Base-by-base conservation (phyloP, 805 yeast genomes). In the Lipomyces chichibuensis region DNA sequence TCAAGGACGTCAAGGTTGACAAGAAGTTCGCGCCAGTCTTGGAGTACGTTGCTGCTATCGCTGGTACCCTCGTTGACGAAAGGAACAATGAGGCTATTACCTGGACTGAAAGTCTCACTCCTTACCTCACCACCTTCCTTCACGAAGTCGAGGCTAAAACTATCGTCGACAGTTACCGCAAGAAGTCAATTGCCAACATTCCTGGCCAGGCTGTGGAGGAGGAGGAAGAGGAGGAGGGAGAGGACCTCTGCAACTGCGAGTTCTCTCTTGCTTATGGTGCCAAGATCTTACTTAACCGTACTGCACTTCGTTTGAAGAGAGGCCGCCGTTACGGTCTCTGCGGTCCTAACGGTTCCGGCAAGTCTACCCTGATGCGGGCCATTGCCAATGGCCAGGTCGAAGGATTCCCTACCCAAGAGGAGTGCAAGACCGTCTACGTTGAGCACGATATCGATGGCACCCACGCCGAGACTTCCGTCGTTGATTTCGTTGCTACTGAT, bases 321-420 rank as follows among this genome's bases (percentile, higher is more conserved):
- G 95, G 90, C 85, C 93, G 98, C 86, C 91, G 99, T 87, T 95
- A 95, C 83, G 99, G 99, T 94, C 85, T 89, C 78, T 90, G 95
- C 86, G 98, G 98, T 85, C 98, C 98, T 81, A 93, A 93, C 85
- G 98, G 98, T 91, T 97, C 98, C 81, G 98, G 98, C 90, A 94
- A 94, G 84, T 94, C 98, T 75, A 94, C 98, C 75, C 88, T 93
- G 82, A 93, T 95, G 96, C 89, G 96, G 85, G 96, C 97, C 76
- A 88, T 91, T 83, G 97, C 97, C 75, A 91, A 92, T 85, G 97
- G 97, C 82, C 97, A 91, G 87, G 98, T 95, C 80, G 98, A 95
- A 81, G 98, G 98, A 83, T 95, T 95, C 97, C 99, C 99, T 85
- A 84, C 96, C 77, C 98, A 93, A 86, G 97, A 92, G 69, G 98